Evolutionary conservation across 2,329 filamentous ascomycete genomes (phyloP).

Genomic region (Neophaeococcomyces mojaviensis): DNA sequence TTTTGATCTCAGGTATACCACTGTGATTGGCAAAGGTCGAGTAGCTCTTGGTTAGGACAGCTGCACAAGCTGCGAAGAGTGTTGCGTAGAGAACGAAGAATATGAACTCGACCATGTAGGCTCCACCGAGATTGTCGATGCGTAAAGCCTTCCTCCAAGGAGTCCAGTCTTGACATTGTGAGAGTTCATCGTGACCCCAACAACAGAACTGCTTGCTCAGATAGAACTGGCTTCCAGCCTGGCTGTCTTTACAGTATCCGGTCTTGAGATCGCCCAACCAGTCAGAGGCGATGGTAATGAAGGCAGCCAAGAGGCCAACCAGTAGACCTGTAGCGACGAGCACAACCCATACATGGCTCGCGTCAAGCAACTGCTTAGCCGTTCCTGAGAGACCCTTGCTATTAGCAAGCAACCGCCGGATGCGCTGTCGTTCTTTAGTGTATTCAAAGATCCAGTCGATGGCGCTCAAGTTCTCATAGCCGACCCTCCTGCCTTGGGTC

Average conservation of each 20-base stretch:
- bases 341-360: slow-evolving; percentile 85
- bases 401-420: slow-evolving; percentile 66
- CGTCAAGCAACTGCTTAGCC: slow-evolving; percentile 66
- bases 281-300: slow-evolving; percentile 81
- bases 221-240: slow-evolving; percentile 80
- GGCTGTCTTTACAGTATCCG: slow-evolving; percentile 71
- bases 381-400: slow-evolving; percentile 63
- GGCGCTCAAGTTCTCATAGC: slow-evolving; percentile 91
- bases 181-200: slow-evolving; percentile 74
- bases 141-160: slow-evolving; percentile 73
- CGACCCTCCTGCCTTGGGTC: slow-evolving; percentile 79
- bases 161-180: slow-evolving; percentile 79
- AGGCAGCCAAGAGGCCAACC: slow-evolving; percentile 76
- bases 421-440: slow-evolving; percentile 83
- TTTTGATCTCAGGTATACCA: slow-evolving; percentile 97
- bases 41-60: slow-evolving; percentile 73
- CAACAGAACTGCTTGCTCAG: slow-evolving; percentile 89
- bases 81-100: slow-evolving; percentile 83
- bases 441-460: slow-evolving; percentile 99
- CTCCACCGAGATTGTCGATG: slow-evolving; percentile 56
- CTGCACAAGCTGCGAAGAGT: slow-evolving; percentile 68
- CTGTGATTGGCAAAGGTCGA: slow-evolving; percentile 86
- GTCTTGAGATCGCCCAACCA: slow-evolving; percentile 92
- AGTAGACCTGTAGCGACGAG: slow-evolving; percentile 77
- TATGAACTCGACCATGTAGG: slow-evolving; percentile 78